A percentile compares a stretch with the other conserved stretches of the same genome.
Conservation (phyloP, 1,139 yeast genomes). For the Protomyces arabidopsidicola region DNA sequence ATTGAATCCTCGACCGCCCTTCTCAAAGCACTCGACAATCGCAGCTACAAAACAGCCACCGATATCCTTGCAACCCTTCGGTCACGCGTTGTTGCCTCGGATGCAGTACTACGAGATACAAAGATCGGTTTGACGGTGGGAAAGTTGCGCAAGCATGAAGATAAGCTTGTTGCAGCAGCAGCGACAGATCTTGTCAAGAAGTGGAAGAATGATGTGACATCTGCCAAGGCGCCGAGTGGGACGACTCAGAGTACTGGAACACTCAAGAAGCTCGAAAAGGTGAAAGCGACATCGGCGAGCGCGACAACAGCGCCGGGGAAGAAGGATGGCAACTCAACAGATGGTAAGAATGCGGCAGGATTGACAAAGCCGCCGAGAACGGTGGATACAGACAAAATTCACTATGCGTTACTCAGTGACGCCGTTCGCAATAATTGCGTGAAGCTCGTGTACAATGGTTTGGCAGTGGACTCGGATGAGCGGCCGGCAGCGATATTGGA, state of each 20-base stretch:
- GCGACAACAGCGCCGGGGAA: conserved; percentile 16
- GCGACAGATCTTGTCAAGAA: conserved; percentile 77
- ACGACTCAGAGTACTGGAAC: conserved; percentile 24
- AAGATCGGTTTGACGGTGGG: conserved; percentile 97
- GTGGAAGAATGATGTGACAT: conserved; percentile 88
- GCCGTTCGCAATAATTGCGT: conserved; percentile 80
- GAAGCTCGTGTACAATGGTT: conserved; percentile 77
- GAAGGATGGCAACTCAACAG: neutral
- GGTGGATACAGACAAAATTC: conserved; percentile 29
- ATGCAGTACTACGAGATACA: conserved; percentile 73
- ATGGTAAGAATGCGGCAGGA: conserved; percentile 8
- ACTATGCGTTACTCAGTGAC: conserved; percentile 72
- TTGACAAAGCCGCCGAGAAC: conserved; percentile 25
- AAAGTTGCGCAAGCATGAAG: conserved; percentile 67
- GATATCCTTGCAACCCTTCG: conserved; percentile 64
- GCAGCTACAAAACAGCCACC: conserved; percentile 48
- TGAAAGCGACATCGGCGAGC: conserved; percentile 29
- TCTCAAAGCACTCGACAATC: conserved; percentile 7
- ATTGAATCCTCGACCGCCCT: conserved; percentile 2
- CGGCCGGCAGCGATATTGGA: conserved; percentile 54
- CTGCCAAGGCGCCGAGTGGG: conserved; percentile 51
- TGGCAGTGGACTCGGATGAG: conserved; percentile 71
- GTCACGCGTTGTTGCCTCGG: conserved; percentile 76
- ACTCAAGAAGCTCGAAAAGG: conserved; percentile 39
- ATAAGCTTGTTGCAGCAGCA: conserved; percentile 58